Percentiles rank a stretch among this genome's conserved stretches.
phyloP scores from a whole-genome alignment of 176 grass and related monocot genomes.

The Luzula sylvatica region DNA sequence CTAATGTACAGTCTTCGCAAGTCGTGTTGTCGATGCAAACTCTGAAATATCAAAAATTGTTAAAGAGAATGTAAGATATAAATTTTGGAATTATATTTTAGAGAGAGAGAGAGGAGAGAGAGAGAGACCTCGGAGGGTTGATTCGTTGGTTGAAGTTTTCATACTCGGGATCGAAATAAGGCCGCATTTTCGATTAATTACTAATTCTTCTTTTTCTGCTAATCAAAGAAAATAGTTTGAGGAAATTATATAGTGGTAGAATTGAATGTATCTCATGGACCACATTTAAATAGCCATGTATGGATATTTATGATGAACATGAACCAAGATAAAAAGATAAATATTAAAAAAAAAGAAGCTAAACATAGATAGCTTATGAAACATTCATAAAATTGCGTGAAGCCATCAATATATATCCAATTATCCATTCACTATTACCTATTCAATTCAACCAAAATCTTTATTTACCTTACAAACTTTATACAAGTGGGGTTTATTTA shows the following conservation, averaged over 20 bases:
- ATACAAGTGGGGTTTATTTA: too few species aligned
- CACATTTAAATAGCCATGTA: background rate
- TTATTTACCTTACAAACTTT: too few species aligned
- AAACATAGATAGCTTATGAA: background rate
- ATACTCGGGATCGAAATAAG: slow-evolving; percentile 96
- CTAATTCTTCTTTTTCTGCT: too few species aligned
- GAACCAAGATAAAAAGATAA: slow-evolving; percentile 1
- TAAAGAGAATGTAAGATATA: background rate
- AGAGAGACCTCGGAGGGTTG: too few species aligned
- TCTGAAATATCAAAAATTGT: slow-evolving; percentile 36
- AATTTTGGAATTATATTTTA: background rate
- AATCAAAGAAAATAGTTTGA: too few species aligned
- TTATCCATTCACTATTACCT: background rate
- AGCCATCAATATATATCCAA: slow-evolving; percentile 2
- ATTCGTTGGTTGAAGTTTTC: slow-evolving; percentile 79
- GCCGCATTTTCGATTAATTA: slow-evolving; percentile 28
- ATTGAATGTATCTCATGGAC: too few species aligned
- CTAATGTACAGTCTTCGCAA: slow-evolving; percentile 66
- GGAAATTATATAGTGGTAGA: too few species aligned
- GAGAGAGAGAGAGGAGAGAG: slow-evolving; percentile 2
- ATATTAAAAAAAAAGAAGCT: too few species aligned
- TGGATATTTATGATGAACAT: slow-evolving; percentile 8
- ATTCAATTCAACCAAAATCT: too few species aligned
- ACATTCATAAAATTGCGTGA: slow-evolving; percentile 23
- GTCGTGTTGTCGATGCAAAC: slow-evolving; percentile 78